Base-by-base conservation (phyloP, 179 eudicot genomes). In the Corrigiola litoralis region DNA sequence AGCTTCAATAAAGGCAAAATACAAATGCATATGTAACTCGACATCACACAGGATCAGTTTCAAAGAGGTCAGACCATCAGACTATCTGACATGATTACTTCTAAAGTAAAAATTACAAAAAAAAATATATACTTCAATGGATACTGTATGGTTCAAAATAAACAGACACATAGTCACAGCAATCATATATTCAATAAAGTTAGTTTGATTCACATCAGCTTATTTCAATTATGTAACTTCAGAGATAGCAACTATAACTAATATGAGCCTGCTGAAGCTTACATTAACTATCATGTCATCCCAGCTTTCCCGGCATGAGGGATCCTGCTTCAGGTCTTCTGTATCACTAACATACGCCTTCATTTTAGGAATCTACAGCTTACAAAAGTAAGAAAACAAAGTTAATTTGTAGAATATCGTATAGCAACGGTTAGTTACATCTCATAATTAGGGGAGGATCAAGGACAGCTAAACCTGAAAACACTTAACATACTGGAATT, bases 321-420 rank as follows among this genome's bases (percentile, higher is more conserved):
- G 84, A 81, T 94, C 94, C 77, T 84, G 97, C 85, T 88, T 94
- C 71, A 94, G 80, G 83, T 94, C 99, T 72, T 94, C 99, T 13
- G 99, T 79, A 77, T 94, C 99, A 82, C 97, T 84, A 72, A 94
- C 88, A 91, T 90, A 94, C 51, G 96, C 96, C 85, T 94, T 94
- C 97, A 94, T 87, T 82, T 94, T 94, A 41, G 99, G 99, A 80
- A 94, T 94, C 99, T 94, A 90, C 89, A 90, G 89, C 89, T 84
- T 81, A 77, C 81, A 75, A 76, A 77, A 73, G 63, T 18, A 52
- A 75, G 41, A 65, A n/a, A 49, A 42, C 46, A 21, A 69, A 28
- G 49, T 69, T 40, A 62, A 40, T 58, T 42, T 31, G 11, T 9
- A 44, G 33, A 28, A 25, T 23, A 34, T 27, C 25, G 23, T 32